These are phyloP conservation scores for Phalaenopsis equestris DNA, from an alignment of 106 monocot species.

Conservation along the genomic window DNA sequence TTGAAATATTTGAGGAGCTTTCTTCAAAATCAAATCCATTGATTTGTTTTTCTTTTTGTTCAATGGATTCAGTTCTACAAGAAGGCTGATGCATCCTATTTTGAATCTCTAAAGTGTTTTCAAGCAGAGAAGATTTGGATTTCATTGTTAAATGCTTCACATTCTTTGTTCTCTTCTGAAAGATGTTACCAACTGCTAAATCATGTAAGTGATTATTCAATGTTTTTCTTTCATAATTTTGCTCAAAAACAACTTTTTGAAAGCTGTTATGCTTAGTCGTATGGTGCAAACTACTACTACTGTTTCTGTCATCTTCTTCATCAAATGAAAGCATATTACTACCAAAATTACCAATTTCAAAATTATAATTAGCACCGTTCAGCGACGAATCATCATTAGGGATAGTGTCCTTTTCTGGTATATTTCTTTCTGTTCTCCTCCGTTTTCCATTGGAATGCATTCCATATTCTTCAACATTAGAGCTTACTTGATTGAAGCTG, in stretches of 20 bases:
- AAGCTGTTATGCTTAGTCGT: conserved; percentile 21
- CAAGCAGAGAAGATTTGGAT: conserved; percentile 27
- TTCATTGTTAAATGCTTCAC: conserved; percentile 20
- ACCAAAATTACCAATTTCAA: conserved; percentile 7
- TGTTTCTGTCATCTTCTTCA: conserved; percentile 25
- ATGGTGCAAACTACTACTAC: conserved; percentile 18
- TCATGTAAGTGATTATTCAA: conserved; percentile 11
- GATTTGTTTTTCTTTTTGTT: conserved; percentile 2
- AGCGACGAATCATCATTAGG: not conserved
- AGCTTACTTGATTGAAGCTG: conserved; percentile 3
- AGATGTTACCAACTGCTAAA: conserved; percentile 1
- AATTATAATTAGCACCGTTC: conserved; percentile 3
- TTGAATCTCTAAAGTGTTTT: conserved; percentile 34
- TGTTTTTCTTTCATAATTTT: conserved; percentile 5
- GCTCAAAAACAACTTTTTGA: conserved; percentile 21
- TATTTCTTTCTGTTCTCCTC: conserved; percentile 3
- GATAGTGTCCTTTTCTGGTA: not conserved
- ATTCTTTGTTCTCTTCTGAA: conserved; percentile 7
- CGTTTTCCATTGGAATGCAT: not conserved
- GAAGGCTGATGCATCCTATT: conserved; percentile 12
- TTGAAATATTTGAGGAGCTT: conserved; percentile 16
- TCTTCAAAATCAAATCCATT: conserved; percentile 1
- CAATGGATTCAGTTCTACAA: conserved; percentile 15
- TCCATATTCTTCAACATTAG: conserved; percentile 14
- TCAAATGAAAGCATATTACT: conserved; percentile 28